phyloP scores from a whole-genome alignment of 2,329 filamentous ascomycete species.

The Alternaria incomplexa region DNA sequence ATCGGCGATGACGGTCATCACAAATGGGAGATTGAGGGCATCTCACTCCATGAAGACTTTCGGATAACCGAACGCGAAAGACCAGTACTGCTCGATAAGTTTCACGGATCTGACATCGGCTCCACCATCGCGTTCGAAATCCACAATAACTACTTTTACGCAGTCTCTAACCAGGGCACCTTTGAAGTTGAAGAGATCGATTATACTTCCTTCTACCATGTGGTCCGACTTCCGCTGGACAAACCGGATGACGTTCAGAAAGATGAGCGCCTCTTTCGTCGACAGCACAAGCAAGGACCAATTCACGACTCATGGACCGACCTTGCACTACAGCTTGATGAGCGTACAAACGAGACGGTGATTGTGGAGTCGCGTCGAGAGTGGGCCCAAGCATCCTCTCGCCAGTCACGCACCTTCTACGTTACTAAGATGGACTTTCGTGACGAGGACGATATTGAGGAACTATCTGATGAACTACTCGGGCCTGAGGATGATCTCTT shows the following conservation, averaged over 20 bases:
- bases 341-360: conserved; percentile 62
- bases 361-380: conserved; percentile 74
- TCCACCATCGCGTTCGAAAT: conserved; percentile 75
- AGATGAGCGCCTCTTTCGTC: conserved; percentile 65
- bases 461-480: conserved; percentile 4
- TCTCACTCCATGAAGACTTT: conserved; percentile 44
- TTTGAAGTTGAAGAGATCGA: conserved; percentile 68
- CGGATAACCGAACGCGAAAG: conserved; percentile 52
- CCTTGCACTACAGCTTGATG: conserved; percentile 66
- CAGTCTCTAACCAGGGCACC: conserved; percentile 69
- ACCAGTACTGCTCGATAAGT: conserved; percentile 60
- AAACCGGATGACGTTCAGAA: conserved; percentile 53
- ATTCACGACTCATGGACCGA: conserved; percentile 78
- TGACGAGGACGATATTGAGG: neutral
- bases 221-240: conserved; percentile 66
- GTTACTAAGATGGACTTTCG: conserved; percentile 59
- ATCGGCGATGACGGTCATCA: conserved; percentile 60
- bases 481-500: conserved; percentile 41
- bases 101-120: conserved; percentile 70
- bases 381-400: conserved; percentile 63
- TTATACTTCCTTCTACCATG: conserved; percentile 73
- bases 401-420: conserved; percentile 71
- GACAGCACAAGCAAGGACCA: conserved; percentile 71
- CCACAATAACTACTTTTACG: conserved; percentile 70
- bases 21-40: conserved; percentile 67